Base-by-base conservation (phyloP, 2,329 filamentous ascomycete species). In the Elsinoe australis region DNA sequence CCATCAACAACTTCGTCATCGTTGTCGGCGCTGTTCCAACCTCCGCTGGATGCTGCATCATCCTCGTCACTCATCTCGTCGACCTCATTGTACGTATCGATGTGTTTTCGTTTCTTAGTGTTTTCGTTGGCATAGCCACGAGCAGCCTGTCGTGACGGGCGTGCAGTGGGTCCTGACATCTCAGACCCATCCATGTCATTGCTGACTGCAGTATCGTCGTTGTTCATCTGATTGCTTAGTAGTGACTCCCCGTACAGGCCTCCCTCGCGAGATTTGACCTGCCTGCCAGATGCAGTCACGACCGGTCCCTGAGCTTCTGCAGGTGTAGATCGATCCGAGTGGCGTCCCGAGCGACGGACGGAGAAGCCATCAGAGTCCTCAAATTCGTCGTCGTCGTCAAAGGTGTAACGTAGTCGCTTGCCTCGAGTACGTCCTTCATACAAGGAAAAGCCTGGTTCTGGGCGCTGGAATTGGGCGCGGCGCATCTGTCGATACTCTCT, bases 361-460 rank as follows among this genome's bases (percentile, higher is more conserved):
- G 86, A 87, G 5, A 82, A 78, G 14, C 70, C 68, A 52, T 71
- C 89, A 63, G 81, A 82, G 60, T 82, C 78, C n/a, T 78, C 78
- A 49, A 73, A 76, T 45, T 69, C 72, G 38, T 82, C 79, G 28
- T 83, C 83, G 46, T 95, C 89, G 0, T 88, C 94, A 61, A 86
- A 98, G 0, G 87, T 98, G 62, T 98, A 98, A 66, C 89, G 94
- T 69, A 94, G 85, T 52, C 90, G 85, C 72, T 98, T 96, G 49
- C 92, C 92, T 51, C 92, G 81, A 4, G 94, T 98, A 47, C 92
- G 86, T 42, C 92, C 92, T 69, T 98, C 92, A 64, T 98, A 98
- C 50, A 94, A 73, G 1, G 89, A 95, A 62, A 90, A 94, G 3
- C 88, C 88, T 7, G 85, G 83, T 57, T 95, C 89, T 4, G 88